These are phyloP conservation scores for Sphaerostilbella broomeana DNA, from an alignment of 2,329 filamentous ascomycete species.

Conservation along the genomic window DNA sequence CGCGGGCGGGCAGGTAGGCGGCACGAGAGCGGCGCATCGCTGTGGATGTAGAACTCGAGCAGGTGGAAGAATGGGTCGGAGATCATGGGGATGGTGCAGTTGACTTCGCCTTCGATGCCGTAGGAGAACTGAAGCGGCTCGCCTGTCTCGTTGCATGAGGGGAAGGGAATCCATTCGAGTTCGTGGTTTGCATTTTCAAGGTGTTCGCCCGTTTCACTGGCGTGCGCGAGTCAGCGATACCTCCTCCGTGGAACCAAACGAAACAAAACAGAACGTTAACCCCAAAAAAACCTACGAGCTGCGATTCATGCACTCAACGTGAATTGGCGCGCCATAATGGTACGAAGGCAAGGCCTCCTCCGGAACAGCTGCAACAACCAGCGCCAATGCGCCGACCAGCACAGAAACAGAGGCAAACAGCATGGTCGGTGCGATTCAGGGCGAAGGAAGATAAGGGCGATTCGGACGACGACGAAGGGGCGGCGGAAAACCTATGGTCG, in stretches of 20 bases:
- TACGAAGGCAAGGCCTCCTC: slow-evolving; percentile 51
- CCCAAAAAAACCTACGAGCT: slow-evolving; percentile 63
- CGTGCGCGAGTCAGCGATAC: not conserved
- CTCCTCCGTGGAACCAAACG: too few species aligned
- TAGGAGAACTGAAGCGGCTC: slow-evolving; percentile 79
- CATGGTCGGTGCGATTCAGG: not conserved
- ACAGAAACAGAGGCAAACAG: slow-evolving; percentile 5
- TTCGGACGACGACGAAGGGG: too few species aligned
- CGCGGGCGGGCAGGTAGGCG: slow-evolving; percentile 75
- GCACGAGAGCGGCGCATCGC: slow-evolving; percentile 87
- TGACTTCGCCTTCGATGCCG: slow-evolving; percentile 72
- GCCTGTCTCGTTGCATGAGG: slow-evolving; percentile 79
- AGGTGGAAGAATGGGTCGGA: slow-evolving; percentile 79
- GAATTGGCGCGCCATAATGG: slow-evolving; percentile 59
- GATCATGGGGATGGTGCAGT: slow-evolving; percentile 75
- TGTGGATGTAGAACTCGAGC: slow-evolving; percentile 96
- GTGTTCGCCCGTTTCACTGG: slow-evolving; percentile 81
- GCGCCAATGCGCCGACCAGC: slow-evolving; percentile 21
- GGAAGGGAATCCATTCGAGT: slow-evolving; percentile 88
- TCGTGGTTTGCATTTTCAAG: slow-evolving; percentile 74
- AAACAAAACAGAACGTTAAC: too few species aligned
- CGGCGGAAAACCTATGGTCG: too few species aligned
- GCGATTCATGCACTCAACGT: slow-evolving; percentile 67
- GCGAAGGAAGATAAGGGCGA: not conserved
- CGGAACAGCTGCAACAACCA: slow-evolving; percentile 23